Evolutionary conservation across 2,329 filamentous ascomycete species (phyloP), one percentile per base, ranked within the genome.

Genomic region (Didymella pomorum): DNA sequence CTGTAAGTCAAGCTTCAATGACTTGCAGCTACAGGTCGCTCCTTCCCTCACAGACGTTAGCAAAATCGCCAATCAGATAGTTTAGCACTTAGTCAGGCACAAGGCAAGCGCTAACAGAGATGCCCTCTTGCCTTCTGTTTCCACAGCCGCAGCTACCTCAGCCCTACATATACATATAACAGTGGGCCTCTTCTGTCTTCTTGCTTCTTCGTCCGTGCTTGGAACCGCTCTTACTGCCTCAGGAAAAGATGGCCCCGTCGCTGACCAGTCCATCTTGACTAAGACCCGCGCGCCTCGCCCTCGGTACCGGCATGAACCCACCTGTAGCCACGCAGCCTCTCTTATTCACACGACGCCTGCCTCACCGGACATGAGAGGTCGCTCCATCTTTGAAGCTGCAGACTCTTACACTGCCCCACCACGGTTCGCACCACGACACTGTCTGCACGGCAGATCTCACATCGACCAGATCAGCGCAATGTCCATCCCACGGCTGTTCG

Each of bases 281-380:
- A 57, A 41, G n/a, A 61, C 55, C 37, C 50, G 29, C 41, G 21
- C 48, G 52, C 48, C 55, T 51, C 46, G 45, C 28, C 28, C 45
- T 48, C 52, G 39, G 21, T 51, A 60, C 58, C 59, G 25, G 65
- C 60, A 62, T 64, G 28, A 62, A 58, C 60, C 56, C 50, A 55
- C 56, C 46, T 54, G 62, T 59, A 62, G 61, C 48, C 60, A 61
- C 43, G 62, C 61, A 60, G 61, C 43, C 59, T 61, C 45, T 37
- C 23, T 49, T 46, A 33, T 58, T 47, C 31, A 43, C 39, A 47
- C 55, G 28, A 52, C 49, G 45, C 47, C 48, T 56, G 60, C 59
- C 56, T 62, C 60, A 49, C 56, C 44, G 49, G 43, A 46, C 52
- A 53, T 65, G 64, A 69, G 63, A 67, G 62, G 67, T 58, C 48